Base-by-base conservation (phyloP, 2,329 filamentous ascomycete genomes). In the Penicillium sp. region DNA sequence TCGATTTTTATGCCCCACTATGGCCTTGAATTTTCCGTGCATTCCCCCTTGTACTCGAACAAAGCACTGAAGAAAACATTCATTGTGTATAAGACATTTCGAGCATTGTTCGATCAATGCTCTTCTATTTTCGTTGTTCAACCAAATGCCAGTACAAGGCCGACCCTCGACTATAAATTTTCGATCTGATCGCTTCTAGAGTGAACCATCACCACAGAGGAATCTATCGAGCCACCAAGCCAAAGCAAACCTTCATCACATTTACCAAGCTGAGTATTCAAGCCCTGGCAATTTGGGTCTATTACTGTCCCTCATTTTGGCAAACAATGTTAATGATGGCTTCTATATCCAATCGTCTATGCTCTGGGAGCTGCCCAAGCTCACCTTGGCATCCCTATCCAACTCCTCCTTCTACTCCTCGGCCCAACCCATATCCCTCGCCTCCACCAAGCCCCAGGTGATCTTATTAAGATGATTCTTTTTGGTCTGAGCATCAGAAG, bases 331-430 rank as follows among this genome's bases (percentile, higher is more conserved):
- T 25, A n/a, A 42, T 8, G 13, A 53, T 42, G 51, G 22, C 14
- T 52, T 37, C 51, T 10, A n/a, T 37, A 37, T 37, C 51, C 6
- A 19, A 8, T 14, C 5, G 35, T 38, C n/a, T n/a, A 16, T n/a
- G 13, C 37, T 19, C n/a, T 42, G 35, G 25, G 16, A 11, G 4
- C 26, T 28, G 22, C 16, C 22, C 51, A 38, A 19, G 19, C 35
- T 53, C 51, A 38, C 11, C 19, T 22, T 53, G 51, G 51, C 13
- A 53, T 26, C 51, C 51, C 8, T 53, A 53, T 42, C 51, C 51
- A 19, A 53, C 51, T 28, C 51, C 51, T 28, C 51, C 51, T n/a
- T 13, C 22, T 28, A 28, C 51, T 5, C 51, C 43, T n/a, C n/a
- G 37, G 43, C 19, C 19, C 25, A 22, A 14, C 46, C 16, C 13